Evolutionary conservation across 2,329 filamentous ascomycete genomes (phyloP).

Genomic region (Aschersonia sp.): DNA sequence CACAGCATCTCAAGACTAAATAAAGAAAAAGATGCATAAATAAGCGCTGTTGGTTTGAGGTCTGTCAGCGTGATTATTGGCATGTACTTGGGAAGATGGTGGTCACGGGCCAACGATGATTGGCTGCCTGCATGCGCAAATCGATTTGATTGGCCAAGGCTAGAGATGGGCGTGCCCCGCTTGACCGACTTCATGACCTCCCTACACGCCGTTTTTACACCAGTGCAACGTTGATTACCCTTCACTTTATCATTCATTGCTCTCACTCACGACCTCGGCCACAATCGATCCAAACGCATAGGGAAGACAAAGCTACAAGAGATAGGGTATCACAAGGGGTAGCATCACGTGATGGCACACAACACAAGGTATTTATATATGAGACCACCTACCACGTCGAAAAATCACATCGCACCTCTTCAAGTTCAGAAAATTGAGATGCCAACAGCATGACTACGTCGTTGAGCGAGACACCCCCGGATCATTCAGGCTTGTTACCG

Average conservation of each 20-base stretch:
- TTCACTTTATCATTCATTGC: too few relatives aligned
- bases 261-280: too few relatives aligned
- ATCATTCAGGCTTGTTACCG: background rate
- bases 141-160: background rate
- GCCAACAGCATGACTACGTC: background rate
- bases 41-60: too few relatives aligned
- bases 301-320: background rate
- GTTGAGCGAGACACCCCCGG: background rate
- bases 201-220: too few relatives aligned
- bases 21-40: too few relatives aligned
- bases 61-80: too few relatives aligned
- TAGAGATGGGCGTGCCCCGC: background rate
- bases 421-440: background rate
- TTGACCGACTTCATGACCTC: background rate
- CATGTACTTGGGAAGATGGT: background rate
- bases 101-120: background rate
- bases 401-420: background rate
- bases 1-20: too few relatives aligned
- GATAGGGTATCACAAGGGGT: background rate
- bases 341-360: background rate
- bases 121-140: background rate
- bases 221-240: too few relatives aligned
- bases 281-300: background rate
- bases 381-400: background rate
- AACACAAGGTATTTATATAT: background rate